Evolutionary conservation across 2,329 filamentous ascomycete genomes (phyloP), one percentile per base, ranked within the genome.

Genomic region (Cladosporium sp.): DNA sequence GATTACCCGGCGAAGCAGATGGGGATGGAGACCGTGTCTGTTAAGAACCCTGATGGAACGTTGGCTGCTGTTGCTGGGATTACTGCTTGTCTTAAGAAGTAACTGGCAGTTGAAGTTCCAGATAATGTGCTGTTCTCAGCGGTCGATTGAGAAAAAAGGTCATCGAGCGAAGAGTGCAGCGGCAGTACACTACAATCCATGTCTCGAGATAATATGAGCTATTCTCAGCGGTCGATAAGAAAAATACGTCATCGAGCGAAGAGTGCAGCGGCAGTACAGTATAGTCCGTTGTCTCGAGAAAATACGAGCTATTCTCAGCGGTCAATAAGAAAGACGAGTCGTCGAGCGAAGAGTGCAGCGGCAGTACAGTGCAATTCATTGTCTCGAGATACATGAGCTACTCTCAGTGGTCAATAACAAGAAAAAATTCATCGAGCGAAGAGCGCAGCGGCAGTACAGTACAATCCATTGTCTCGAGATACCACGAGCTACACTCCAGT

Each of bases 1-100:
- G 78, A 80, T 64, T 78, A 78, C 68, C 77, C 77, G 4, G 73
- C 75, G 5, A 74, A 77, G 68, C 67, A 78, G 68, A 62, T 78
- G 23, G 77, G 75, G 10, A 62, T 72, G 58, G 63, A 71, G 67
- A 74, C 72, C 10, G 70, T 73, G 16, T 53, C 50, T 12, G 72
- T 74, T 5, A 70, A 69, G 67, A 44, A 73, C 31, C 72, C 71
- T 26, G 67, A 72, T 12, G 72, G 72, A 1, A 73, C 72, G 11
- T 53, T 74, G 16, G 70, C 71, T 37, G 71, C 71, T 21, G 71
- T 74, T 64, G 68, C 67, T 14, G 72, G 49, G 0, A 70, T 74
- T 50, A 67, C 71, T 44, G 69, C 67, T 50, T 72, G 71, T 52
- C 66, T 72, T 46, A 59, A 33, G 53, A 66, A 63, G 50, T 63